phyloP scores from a whole-genome alignment of 768 basidiomycete species.

The Naematelia encephala region DNA sequence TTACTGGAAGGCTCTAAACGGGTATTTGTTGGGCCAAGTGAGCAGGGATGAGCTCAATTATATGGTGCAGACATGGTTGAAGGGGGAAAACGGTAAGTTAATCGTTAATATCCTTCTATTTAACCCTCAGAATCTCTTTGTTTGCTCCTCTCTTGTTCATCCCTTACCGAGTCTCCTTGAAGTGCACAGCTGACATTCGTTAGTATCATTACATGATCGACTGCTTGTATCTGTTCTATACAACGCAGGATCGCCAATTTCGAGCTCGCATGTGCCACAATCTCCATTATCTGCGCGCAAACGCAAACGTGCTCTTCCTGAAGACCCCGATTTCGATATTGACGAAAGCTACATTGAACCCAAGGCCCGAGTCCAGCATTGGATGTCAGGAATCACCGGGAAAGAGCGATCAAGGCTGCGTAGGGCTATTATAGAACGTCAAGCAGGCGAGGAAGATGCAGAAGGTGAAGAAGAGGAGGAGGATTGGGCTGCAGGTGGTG shows the following conservation, averaged over 20 bases:
- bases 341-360: conserved; percentile 33
- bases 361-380: conserved; percentile 23
- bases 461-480: conserved; percentile 16
- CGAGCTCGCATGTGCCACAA: not conserved
- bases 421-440: conserved; percentile 17
- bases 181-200: conserved; percentile 1
- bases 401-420: conserved; percentile 29
- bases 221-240: conserved; percentile 36
- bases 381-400: conserved; percentile 25
- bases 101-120: too few relatives aligned
- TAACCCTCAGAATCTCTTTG: too few relatives aligned
- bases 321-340: conserved; percentile 31
- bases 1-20: conserved; percentile 47
- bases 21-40: conserved; percentile 42
- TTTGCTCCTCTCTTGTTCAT: too few relatives aligned
- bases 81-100: conserved; percentile 38
- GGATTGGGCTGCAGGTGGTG: conserved; percentile 8
- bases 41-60: conserved; percentile 28
- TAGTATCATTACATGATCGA: conserved; percentile 37
- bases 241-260: conserved; percentile 28
- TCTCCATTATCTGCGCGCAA: not conserved
- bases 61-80: conserved; percentile 38
- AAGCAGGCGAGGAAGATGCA: conserved; percentile 15
- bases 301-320: conserved; percentile 1
- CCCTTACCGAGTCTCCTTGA: too few relatives aligned